Conservation (phyloP, 1,139 yeast species). For the Lodderomyces beijingensis region DNA sequence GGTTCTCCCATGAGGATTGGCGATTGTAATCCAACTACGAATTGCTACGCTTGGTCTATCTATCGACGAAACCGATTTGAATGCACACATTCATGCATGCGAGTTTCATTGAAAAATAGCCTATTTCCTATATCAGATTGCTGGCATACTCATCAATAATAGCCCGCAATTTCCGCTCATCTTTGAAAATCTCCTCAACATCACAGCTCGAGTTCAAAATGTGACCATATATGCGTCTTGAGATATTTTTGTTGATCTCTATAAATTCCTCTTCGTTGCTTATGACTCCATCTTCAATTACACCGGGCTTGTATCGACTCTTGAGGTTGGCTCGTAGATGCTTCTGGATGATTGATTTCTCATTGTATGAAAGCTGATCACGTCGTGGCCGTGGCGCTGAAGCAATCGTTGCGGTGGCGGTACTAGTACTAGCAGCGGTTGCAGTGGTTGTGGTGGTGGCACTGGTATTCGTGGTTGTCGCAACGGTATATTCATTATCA, state of each 20-base stretch:
- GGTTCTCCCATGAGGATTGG: too few relatives aligned
- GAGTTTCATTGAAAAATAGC: too few relatives aligned
- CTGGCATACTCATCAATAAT: conserved; percentile 24
- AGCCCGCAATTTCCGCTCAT: conserved; percentile 16
- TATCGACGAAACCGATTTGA: too few relatives aligned
- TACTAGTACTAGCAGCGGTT: conserved; percentile 7
- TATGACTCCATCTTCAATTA: conserved; percentile 1
- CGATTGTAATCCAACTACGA: too few relatives aligned
- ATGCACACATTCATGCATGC: too few relatives aligned
- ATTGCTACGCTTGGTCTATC: too few relatives aligned
- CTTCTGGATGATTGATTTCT: conserved; percentile 2
- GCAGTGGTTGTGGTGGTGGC: conserved; percentile 11
- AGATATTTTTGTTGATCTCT: conserved; percentile 32
- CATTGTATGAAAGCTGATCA: conserved; percentile 2
- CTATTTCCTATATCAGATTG: too few relatives aligned
- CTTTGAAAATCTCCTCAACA: conserved; percentile 14
- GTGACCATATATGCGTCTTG: conserved; percentile 43
- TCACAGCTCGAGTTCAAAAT: conserved; percentile 11
- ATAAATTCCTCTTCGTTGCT: conserved; percentile 31
- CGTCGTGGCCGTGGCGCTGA: conserved; percentile 5
- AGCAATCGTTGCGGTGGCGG: conserved; percentile 10
- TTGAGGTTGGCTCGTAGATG: conserved; percentile 42
- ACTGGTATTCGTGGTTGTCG: conserved; percentile 7
- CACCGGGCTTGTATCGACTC: conserved; percentile 34
- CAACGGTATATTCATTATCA: neutral